Evolutionary conservation across 257 asterid species (phyloP), one percentile per base, ranked within the genome.

Genomic region (Fraxinus anomala): DNA sequence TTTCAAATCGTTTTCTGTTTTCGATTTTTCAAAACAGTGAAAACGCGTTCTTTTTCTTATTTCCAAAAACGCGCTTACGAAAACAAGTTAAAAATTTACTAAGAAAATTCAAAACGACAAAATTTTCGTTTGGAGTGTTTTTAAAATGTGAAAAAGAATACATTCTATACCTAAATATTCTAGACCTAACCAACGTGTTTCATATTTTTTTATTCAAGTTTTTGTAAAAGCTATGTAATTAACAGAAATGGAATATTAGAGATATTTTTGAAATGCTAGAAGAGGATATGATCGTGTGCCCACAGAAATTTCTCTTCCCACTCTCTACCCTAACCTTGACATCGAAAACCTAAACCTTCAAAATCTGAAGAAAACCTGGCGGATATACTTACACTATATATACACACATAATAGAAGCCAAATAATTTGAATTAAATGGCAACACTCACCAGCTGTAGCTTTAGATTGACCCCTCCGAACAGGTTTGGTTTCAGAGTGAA

Each of bases 401-500:
- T 26, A 31, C 3, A 10, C 5, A 1, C 23, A 23, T 61, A 61
- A 19, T 56, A 24, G 69, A 23, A 63, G 69, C 34, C 28, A 26
- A 56, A 26, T 63, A 63, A 11, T 24, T 63, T 12, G 69, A 63
- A 63, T 26, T 26, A 30, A 82, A 92, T 92, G 96, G 96, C 83
- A 51, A 87, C 96, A 26, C 70, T 92, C 49, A 83, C 94, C 79
- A 86, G 88, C 63, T 88, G 79, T 39, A 85, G 87, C 76, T 85
- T 85, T 37, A 78, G 84, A 51, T 80, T 84, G 79, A 82, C 47
- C 80, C 89, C 87, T 71, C 86, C 84, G 12, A 78, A 73, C 65
- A 73, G 78, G 13, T 67, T 63, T 68, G 69, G 44, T 44, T 26
- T 76, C 76, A 81, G 84, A 65, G 73, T 66, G 28, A 78, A 81